phyloP scores from a whole-genome alignment of 2,329 filamentous ascomycete genomes.

The Huntiella abstrusa region DNA sequence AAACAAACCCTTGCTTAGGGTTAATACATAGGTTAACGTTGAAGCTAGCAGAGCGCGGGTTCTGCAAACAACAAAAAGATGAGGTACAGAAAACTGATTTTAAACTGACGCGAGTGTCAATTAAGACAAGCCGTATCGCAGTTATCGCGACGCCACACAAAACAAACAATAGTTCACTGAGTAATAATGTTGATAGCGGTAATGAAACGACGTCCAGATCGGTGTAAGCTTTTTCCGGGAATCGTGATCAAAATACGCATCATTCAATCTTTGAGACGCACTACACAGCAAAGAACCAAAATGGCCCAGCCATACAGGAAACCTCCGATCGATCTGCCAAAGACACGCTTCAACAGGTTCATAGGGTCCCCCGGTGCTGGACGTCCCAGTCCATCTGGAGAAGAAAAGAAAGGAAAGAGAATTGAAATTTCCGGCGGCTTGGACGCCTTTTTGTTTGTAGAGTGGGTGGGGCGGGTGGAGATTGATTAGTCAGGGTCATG shows the following conservation, averaged over 20 bases:
- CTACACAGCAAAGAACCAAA: slow-evolving; percentile 15
- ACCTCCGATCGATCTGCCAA: slow-evolving; percentile 16
- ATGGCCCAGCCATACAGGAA: slow-evolving; percentile 15
- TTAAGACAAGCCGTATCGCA: background rate
- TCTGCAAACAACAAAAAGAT: background rate
- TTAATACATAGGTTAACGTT: background rate
- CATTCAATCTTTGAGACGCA: slow-evolving; percentile 12
- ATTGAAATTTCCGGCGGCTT: background rate
- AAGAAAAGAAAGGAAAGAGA: slow-evolving; percentile 18
- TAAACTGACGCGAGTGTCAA: background rate
- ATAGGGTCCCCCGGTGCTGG: slow-evolving; percentile 16
- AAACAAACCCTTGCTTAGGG: background rate
- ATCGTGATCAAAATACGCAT: slow-evolving; percentile 32
- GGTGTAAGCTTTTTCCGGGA: slow-evolving; percentile 21
- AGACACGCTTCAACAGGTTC: background rate
- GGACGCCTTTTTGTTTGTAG: background rate
- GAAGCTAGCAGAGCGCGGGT: background rate
- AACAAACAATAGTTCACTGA: too few species aligned
- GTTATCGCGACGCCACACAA: background rate
- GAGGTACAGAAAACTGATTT: background rate
- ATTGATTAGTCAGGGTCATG: background rate
- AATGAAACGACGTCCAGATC: slow-evolving; percentile 38
- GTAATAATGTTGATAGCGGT: slow-evolving; percentile 32
- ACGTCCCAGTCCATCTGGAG: slow-evolving; percentile 14
- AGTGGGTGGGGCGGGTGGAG: background rate